Percentiles rank a stretch among this genome's conserved stretches.
Evolutionary conservation across 1,284 basidiomycete species (phyloP).

Genomic region (Naganishia albida): DNA sequence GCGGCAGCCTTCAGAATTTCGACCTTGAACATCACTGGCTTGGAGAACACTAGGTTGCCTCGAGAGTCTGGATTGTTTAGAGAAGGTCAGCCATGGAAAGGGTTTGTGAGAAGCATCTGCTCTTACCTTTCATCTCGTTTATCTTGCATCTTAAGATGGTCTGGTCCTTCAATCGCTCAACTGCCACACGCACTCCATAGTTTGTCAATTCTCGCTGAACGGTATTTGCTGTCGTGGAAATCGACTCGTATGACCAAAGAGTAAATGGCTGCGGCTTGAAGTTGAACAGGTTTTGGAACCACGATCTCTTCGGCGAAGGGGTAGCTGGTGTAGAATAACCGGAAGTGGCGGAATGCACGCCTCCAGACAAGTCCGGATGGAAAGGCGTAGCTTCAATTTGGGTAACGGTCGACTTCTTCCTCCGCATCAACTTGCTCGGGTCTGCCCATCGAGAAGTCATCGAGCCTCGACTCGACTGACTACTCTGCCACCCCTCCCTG

Average conservation of each 20-base stretch:
- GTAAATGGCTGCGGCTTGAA: slow-evolving; percentile 70
- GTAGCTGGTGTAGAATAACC: slow-evolving; percentile 22
- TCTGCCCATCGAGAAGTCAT: slow-evolving; percentile 31
- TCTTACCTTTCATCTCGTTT: slow-evolving; percentile 41
- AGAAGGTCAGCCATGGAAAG: background rate
- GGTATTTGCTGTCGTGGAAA: slow-evolving; percentile 45
- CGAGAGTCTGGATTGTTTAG: slow-evolving; percentile 35
- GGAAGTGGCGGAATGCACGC: slow-evolving; percentile 36
- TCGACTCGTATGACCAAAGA: slow-evolving; percentile 47
- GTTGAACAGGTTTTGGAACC: slow-evolving; percentile 87
- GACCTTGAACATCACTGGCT: slow-evolving; percentile 50
- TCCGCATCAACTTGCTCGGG: slow-evolving; percentile 46
- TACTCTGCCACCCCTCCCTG: slow-evolving; percentile 28
- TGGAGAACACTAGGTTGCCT: slow-evolving; percentile 38
- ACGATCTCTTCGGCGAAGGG: slow-evolving; percentile 64
- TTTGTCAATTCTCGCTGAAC: slow-evolving; percentile 40
- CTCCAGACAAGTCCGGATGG: slow-evolving; percentile 38
- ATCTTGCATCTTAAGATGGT: slow-evolving; percentile 47
- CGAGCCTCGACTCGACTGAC: slow-evolving; percentile 22
- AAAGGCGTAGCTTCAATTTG: slow-evolving; percentile 40
- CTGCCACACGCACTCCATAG: slow-evolving; percentile 43
- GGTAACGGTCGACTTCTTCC: slow-evolving; percentile 40
- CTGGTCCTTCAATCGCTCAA: slow-evolving; percentile 48
- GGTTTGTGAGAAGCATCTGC: background rate
- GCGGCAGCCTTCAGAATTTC: slow-evolving; percentile 47